phyloP scores from a whole-genome alignment of 1,284 basidiomycete genomes.

The Gastroboletus turbinatus region DNA sequence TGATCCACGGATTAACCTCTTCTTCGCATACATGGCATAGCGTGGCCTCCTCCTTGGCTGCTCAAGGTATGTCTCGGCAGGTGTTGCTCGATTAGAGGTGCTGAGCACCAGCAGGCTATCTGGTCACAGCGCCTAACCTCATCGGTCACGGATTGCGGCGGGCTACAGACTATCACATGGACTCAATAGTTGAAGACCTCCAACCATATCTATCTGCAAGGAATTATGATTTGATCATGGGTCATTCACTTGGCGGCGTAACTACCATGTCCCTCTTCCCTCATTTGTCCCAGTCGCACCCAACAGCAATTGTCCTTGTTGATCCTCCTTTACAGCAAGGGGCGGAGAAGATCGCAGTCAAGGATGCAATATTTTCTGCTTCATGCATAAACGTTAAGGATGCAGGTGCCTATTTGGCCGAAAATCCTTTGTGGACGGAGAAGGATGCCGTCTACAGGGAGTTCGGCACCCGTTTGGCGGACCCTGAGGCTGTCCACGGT shows the following conservation, averaged over 20 bases:
- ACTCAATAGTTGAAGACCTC: constrained; percentile 14
- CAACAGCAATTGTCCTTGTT: constrained; percentile 14
- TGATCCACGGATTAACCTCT: constrained; percentile 13
- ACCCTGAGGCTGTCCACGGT: constrained; percentile 10
- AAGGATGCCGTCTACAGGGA: constrained; percentile 19
- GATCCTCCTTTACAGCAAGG: constrained; percentile 18
- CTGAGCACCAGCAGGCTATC: constrained; percentile 17
- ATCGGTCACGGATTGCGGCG: constrained; percentile 18
- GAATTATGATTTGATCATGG: constrained; percentile 18
- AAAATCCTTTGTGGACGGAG: constrained; percentile 17
- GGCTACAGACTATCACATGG: constrained; percentile 12
- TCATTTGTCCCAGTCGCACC: constrained; percentile 9
- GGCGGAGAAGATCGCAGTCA: constrained; percentile 5
- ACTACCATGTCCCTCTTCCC: constrained; percentile 16
- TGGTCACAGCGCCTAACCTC: constrained; percentile 21
- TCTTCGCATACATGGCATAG: constrained; percentile 21
- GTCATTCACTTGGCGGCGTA: constrained; percentile 20
- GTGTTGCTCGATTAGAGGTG: neutral
- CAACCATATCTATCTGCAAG: constrained; percentile 15
- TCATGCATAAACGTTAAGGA: constrained; percentile 9
- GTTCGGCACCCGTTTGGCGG: constrained; percentile 13
- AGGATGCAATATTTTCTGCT: constrained; percentile 7
- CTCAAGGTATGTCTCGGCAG: constrained; percentile 9
- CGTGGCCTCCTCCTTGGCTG: constrained; percentile 4
- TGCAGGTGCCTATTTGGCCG: constrained; percentile 6